Percentiles rank a stretch among this genome's conserved stretches.
Evolutionary conservation across 257 asterid genomes (phyloP).

Genomic region (Leonotis leonurus): DNA sequence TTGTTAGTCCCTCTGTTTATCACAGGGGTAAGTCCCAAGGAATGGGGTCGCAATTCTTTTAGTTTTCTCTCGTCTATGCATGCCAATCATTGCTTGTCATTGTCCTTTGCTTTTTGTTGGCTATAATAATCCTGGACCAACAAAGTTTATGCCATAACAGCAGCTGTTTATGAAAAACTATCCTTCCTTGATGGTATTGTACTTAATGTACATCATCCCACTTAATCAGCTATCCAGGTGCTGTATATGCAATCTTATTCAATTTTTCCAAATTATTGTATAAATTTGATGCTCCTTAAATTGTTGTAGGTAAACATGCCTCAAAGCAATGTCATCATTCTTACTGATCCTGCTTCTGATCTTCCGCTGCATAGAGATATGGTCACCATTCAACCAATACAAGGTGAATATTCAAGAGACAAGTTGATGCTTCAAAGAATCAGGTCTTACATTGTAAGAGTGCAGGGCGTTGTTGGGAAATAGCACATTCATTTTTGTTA

Average conservation of each 20-base stretch:
- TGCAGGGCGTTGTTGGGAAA: constrained; percentile 32
- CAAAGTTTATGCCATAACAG: neutral
- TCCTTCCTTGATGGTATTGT: neutral
- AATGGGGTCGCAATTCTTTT: neutral
- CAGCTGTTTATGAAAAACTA: neutral
- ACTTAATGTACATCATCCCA: neutral
- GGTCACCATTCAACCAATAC: constrained; percentile 66
- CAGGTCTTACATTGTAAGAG: constrained; percentile 99
- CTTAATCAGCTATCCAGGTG: neutral
- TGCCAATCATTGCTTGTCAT: neutral
- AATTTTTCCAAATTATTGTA: neutral
- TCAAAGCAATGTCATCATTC: constrained; percentile 59
- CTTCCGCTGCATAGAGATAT: constrained; percentile 54
- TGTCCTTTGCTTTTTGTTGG: constrained; percentile 5
- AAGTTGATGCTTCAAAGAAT: constrained; percentile 99
- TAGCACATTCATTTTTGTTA: constrained; percentile 18
- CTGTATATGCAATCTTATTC: neutral
- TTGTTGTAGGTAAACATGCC: constrained; percentile 69
- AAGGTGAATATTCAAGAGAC: constrained; percentile 99
- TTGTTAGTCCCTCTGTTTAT: neutral
- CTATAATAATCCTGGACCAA: neutral
- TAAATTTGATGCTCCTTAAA: constrained; percentile 13
- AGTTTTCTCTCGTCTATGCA: neutral
- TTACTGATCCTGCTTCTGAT: constrained; percentile 70
- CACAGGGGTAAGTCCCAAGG: neutral